Evolutionary conservation across 2,329 filamentous ascomycete species (phyloP), one percentile per base, ranked within the genome.

Genomic region (Chrysoporthe austroafricana): DNA sequence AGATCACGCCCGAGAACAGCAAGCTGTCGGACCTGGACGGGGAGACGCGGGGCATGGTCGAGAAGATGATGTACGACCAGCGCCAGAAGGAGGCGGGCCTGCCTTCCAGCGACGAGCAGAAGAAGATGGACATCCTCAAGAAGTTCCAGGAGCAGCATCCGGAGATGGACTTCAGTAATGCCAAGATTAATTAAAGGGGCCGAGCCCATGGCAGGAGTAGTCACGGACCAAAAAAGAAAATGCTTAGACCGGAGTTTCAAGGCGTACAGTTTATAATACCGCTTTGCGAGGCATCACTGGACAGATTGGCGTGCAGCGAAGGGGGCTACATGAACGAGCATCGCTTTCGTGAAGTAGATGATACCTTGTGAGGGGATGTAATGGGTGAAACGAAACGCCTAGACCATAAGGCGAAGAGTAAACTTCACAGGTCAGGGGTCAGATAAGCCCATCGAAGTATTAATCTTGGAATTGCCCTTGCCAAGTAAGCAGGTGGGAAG

Each of bases 41-140:
- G 70, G 92, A 97, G 85, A 99, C 96, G 64, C 88, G 96, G 71
- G 88, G 90, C 68, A 98, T 99, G 95, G 96, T 99, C 57, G 96
- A 99, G 88, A 99, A 99, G 88, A 99, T 99, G 96, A 99, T 99
- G 96, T 99, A 87, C 76, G 96, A 99, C 83, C 96, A 99, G 85
- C 86, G 92, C 73, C 94, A 98, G 83, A 99, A 99, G 88, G 94
- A 98, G 83, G 84, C 87, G 79, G 96, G 96, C 4, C 86, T 91
- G 79, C 93, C 94, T 59, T 94, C 91, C 14, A 97, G 93, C 72
- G 96, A 98, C 73, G 96, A 99, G 83, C 90, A 97, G 86, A 93
- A 94, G 85, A 98, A 98, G 87, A 81, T 89, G 77, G 95, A 99
- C 66, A 90, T 99, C 74, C 82, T 99, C 77, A 91, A 92, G 82